Base-by-base conservation (phyloP, 139 green algal genomes). In the Bryopsis sp. region DNA sequence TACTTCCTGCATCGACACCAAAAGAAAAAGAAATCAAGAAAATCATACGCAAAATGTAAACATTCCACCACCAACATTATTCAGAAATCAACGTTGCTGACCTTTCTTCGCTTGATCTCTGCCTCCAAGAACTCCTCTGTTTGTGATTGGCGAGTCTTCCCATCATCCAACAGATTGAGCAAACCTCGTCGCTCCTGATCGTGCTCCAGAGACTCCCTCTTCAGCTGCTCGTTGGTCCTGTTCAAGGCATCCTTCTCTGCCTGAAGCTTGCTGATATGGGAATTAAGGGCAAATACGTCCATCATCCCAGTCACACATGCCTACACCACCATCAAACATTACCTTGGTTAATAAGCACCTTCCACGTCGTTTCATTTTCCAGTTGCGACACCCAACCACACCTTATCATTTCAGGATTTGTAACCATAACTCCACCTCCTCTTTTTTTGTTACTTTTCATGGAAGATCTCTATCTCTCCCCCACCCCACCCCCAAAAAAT, bases 231-330 rank as follows among this genome's bases (percentile, higher is more conserved):
- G 37, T 69, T 69, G 15, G 39, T 35, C 28, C 37, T 34, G 3
- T 69, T 36, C 26, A 69, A 8, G 6, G 3, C 3, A 22, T 54
- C 62, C 32, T 57, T 69, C 4, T 32, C 37, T 29, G 39, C 39
- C 43, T 69, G 31, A 7, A 69, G 37, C 24, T 50, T 37, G 31
- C 4, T 11, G 4, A 69, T 32, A 5, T 35, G 48, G 7, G 37
- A 5, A 32, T 69, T 50, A 5, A 69, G 26, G 35, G 15, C 38
- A 3, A 50, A 69, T 3, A 38, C 39, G 29, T 57, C 62, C 62
- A 69, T 54, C 62, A 69, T 69, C 7, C 37, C 37, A 69, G 35
- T 47, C 19, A 69, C 62, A 35, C 35, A 69, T 39, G 62, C 62
- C 62, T 69, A 36, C 54, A 69, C 38, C 35, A 50, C 3, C 5